These are phyloP conservation scores for Simplicillium aogashimaense DNA, from an alignment of 2,329 filamentous ascomycete genomes.

Conservation along the genomic window DNA sequence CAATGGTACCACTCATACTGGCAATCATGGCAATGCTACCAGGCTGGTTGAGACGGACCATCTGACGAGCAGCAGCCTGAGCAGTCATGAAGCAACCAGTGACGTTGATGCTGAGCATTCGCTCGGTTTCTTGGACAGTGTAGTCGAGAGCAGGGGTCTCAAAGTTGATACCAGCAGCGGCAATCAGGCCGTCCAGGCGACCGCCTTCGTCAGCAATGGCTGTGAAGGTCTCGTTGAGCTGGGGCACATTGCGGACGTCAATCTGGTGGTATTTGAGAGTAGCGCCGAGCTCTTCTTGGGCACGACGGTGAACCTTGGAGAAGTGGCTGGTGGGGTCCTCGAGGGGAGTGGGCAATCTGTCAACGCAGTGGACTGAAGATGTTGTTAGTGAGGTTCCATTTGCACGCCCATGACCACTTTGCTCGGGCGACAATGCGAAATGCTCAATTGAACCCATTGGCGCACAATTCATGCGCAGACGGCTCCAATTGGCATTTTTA, in stretches of 20 bases:
- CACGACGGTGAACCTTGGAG: conserved; percentile 51
- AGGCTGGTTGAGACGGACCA: conserved; percentile 45
- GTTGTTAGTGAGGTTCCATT: neutral
- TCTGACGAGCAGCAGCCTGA: conserved; percentile 75
- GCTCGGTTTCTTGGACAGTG: conserved; percentile 60
- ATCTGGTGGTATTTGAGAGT: conserved; percentile 66
- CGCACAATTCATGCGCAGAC: no score
- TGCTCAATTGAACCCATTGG: neutral
- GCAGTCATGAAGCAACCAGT: conserved; percentile 82
- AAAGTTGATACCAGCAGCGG: conserved; percentile 64
- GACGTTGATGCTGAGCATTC: conserved; percentile 77
- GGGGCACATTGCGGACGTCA: conserved; percentile 65
- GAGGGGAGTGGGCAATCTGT: conserved; percentile 46
- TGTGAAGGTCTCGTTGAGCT: conserved; percentile 57
- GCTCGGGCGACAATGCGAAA: neutral
- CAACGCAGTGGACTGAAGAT: conserved; percentile 51
- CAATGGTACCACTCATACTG: conserved; percentile 60
- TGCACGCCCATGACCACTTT: no score
- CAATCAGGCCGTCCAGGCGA: conserved; percentile 69
- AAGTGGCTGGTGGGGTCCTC: conserved; percentile 44
- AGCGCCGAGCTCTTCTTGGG: conserved; percentile 53
- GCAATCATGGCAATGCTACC: conserved; percentile 59
- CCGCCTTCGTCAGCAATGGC: conserved; percentile 61
- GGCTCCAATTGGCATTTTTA: no score
- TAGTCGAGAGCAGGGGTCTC: conserved; percentile 79